phyloP scores from a whole-genome alignment of 257 asterid species.

The Salvia miltiorrhiza region DNA sequence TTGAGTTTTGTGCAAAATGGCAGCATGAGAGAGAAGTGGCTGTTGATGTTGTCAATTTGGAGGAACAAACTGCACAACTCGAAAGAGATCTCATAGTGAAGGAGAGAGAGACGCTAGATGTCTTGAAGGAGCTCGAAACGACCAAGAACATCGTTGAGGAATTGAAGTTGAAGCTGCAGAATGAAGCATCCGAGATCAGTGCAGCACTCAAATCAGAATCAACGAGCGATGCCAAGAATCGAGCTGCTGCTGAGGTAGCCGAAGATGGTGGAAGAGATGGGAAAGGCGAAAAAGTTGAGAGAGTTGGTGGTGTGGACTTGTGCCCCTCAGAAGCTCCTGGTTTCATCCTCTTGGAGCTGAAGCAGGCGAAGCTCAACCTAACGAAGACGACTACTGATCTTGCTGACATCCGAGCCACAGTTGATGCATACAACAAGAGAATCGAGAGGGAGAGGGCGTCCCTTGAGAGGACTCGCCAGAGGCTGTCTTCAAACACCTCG shows the following conservation, averaged over 20 bases:
- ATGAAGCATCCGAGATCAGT: slow-evolving; percentile 50
- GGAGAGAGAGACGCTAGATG: slow-evolving; percentile 81
- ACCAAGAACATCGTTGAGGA: slow-evolving; percentile 60
- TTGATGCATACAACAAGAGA: slow-evolving; percentile 60
- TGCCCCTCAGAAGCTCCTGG: slow-evolving; percentile 64
- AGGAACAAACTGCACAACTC: slow-evolving; percentile 69
- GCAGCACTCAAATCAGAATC: slow-evolving; percentile 27
- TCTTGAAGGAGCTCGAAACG: slow-evolving; percentile 67
- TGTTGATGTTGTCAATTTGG: slow-evolving; percentile 50
- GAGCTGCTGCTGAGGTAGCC: slow-evolving; percentile 12
- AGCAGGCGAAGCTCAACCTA: slow-evolving; percentile 74
- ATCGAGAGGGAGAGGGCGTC: slow-evolving; percentile 79
- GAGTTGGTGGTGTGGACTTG: slow-evolving; percentile 14
- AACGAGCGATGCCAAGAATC: neutral
- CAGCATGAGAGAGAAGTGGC: slow-evolving; percentile 43
- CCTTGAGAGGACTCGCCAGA: slow-evolving; percentile 75
- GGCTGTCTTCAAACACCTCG: slow-evolving; percentile 53
- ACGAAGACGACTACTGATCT: slow-evolving; percentile 64
- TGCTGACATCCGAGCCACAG: slow-evolving; percentile 70
- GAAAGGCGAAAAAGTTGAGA: neutral
- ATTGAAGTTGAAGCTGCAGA: slow-evolving; percentile 59
- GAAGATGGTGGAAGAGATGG: slow-evolving; percentile 19
- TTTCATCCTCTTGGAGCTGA: slow-evolving; percentile 61
- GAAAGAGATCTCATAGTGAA: slow-evolving; percentile 57
- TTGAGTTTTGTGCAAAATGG: neutral